Base-by-base conservation (phyloP, 306 rosid species). In the Acacia melanoxylon region DNA sequence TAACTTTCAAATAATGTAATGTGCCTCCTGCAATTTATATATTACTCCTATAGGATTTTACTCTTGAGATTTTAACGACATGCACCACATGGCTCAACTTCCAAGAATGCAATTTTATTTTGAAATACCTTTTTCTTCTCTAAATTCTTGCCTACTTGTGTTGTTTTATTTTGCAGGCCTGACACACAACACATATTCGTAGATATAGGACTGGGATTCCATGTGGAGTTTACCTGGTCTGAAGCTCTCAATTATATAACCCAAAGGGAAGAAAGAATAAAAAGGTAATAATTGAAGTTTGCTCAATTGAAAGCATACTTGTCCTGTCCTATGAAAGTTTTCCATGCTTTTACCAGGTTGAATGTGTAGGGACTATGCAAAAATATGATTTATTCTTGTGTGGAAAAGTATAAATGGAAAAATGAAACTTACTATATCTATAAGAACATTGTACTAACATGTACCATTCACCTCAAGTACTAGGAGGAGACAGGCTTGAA, bases 141-240 rank as follows among this genome's bases (percentile, higher is more conserved):
- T 24, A 56, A 27, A 63, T 66, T 29, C 52, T 78, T 78, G 56
- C 24, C n/a, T 76, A 3, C 68, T 81, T 58, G 65, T 58, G 25
- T 20, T 31, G 35, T 71, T 44, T 27, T 59, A 83, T 81, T 76
- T 81, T 78, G 51, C 91, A 93, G 98, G 87, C 93, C 98, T 66
- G 91, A 92, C 70, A 91, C 98, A 10, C 90, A 59, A 29, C 85
- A 11, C 78, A 87, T 95, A 87, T 89, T 95, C 80, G 97, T 95
- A 79, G 99, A 93, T 86, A 24, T 93, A 83, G 99, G 99, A 68
- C 87, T 92, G 52, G 99, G 97, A 86, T 93, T 95, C 86, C 99
- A 95, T 24, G 98, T 92, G 67, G 98, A 95, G 90, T 92, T 95
- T 86, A 89, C 98, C 80, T 95, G 96, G 97, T 79, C 97, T 19